A percentile compares a stretch with the other conserved stretches of the same genome.
These are phyloP conservation scores for Erythrophleum ivorense DNA, from an alignment of 331 rosid genomes.

Conservation along the genomic window DNA sequence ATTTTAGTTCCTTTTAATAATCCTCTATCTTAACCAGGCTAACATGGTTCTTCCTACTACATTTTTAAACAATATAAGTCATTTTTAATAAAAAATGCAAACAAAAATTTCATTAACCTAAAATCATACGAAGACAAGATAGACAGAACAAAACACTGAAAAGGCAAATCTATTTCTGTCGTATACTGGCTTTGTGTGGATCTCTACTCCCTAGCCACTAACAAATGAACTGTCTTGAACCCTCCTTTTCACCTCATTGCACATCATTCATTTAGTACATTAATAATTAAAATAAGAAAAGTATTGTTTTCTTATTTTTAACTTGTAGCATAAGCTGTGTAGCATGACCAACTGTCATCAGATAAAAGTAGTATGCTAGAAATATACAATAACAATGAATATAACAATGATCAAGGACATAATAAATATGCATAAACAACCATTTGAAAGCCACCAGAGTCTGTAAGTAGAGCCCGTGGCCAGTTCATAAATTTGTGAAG, in stretches of 20 bases:
- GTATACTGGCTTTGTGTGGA: neutral
- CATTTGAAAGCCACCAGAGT: slow-evolving; percentile 98
- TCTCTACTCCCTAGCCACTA: slow-evolving; percentile 1
- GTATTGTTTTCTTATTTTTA: neutral
- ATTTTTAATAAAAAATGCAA: neutral
- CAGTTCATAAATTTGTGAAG: slow-evolving; percentile 96
- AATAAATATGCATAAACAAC: slow-evolving; percentile 46
- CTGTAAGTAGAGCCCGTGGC: slow-evolving; percentile 93
- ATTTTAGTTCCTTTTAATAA: slow-evolving; percentile 1
- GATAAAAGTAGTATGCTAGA: slow-evolving; percentile 3
- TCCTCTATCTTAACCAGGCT: slow-evolving; percentile 7
- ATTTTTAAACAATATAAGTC: slow-evolving; percentile 11
- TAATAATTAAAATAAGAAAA: slow-evolving; percentile 6
- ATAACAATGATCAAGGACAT: neutral
- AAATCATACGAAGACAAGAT: slow-evolving; percentile 1
- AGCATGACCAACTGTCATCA: slow-evolving; percentile 24
- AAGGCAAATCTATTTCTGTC: neutral
- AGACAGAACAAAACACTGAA: slow-evolving; percentile 8
- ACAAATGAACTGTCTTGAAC: slow-evolving; percentile 12
- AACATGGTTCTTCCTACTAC: slow-evolving; percentile 19
- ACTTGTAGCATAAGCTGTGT: neutral
- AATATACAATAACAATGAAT: slow-evolving; percentile 20
- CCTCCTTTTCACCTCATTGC: neutral
- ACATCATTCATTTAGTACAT: slow-evolving; percentile 13
- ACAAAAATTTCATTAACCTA: neutral